Evolutionary conservation across 352 stramenopile genomes (phyloP).

Genomic region (Elongisporangium prolatum): DNA sequence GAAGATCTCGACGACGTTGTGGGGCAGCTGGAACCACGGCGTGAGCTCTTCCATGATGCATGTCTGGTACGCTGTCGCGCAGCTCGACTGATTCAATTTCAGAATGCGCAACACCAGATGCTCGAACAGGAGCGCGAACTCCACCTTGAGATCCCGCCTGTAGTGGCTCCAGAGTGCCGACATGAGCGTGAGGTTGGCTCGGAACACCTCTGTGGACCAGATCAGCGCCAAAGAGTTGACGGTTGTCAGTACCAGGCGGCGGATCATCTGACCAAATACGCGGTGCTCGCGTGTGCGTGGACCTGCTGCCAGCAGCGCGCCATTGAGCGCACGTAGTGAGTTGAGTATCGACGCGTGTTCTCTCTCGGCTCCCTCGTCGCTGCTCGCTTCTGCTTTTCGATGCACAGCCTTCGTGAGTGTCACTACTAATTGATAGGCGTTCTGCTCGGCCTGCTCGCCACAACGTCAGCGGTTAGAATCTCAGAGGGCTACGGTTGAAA

Average conservation of each 20-base stretch:
- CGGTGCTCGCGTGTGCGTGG: conserved; percentile 43
- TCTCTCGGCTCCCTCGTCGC: conserved; percentile 27
- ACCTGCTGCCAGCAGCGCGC: conserved; percentile 55
- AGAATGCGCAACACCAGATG: conserved; percentile 78
- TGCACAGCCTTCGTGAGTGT: conserved; percentile 73
- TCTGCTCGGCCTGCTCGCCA: conserved; percentile 46
- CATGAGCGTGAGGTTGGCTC: conserved; percentile 50
- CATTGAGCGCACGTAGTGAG: conserved; percentile 65
- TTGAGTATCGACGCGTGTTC: conserved; percentile 62
- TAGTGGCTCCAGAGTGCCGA: conserved; percentile 87
- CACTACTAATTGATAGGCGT: conserved; percentile 67
- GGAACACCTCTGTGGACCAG: conserved; percentile 55
- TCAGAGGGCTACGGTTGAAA: neutral
- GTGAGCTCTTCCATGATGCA: conserved; percentile 78
- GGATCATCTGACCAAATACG: conserved; percentile 71
- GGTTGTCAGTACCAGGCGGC: conserved; percentile 67
- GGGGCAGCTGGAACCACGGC: conserved; percentile 73
- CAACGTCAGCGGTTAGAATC: neutral
- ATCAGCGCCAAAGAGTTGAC: conserved; percentile 61
- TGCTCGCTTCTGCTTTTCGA: conserved; percentile 32
- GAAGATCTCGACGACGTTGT: conserved; percentile 88
- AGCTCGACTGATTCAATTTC: conserved; percentile 15
- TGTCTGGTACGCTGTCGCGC: conserved; percentile 32
- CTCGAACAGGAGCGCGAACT: conserved; percentile 79
- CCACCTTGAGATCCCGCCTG: conserved; percentile 75